These are phyloP conservation scores for Aureobasidium vineae DNA, from an alignment of 2,329 filamentous ascomycete genomes.

Conservation along the genomic window DNA sequence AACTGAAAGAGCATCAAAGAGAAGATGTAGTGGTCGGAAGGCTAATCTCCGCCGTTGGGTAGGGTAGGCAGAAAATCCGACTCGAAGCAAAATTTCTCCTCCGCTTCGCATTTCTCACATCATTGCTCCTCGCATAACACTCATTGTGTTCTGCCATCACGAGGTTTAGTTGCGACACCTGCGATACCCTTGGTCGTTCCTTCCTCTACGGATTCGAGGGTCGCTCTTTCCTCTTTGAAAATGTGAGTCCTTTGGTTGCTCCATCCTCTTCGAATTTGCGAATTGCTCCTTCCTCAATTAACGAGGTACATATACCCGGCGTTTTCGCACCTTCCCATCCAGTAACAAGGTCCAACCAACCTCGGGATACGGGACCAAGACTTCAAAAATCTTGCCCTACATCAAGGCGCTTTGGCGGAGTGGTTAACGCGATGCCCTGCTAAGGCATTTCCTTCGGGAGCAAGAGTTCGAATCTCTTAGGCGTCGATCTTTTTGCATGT, in stretches of 20 bases:
- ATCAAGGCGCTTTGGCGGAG: slow-evolving; percentile 27
- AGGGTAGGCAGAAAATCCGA: slow-evolving; percentile 32
- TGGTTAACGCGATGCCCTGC: slow-evolving; percentile 29
- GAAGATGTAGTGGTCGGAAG: not conserved
- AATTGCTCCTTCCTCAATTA: too few species aligned
- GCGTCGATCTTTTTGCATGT: slow-evolving; percentile 30
- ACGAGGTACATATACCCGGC: not conserved
- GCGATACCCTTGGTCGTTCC: too few species aligned
- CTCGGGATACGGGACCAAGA: not conserved
- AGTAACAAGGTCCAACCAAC: not conserved
- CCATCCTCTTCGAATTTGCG: too few species aligned
- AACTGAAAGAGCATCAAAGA: not conserved
- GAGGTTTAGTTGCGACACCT: too few species aligned
- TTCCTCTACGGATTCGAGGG: too few species aligned
- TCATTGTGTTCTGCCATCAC: too few species aligned
- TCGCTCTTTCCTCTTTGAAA: too few species aligned
- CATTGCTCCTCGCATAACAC: too few species aligned
- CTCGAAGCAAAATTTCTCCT: not conserved
- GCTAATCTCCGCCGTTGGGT: not conserved
- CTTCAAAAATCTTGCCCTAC: too few species aligned
- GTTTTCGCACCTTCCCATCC: not conserved
- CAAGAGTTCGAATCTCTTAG: slow-evolving; percentile 47
- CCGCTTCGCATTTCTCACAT: not conserved
- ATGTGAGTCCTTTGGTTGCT: too few species aligned
- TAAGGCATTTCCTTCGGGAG: slow-evolving; percentile 44